Percentiles rank a stretch among this genome's conserved stretches.
Conservation (phyloP, 345 rosid species). For the Gynandropsis gynandra region DNA sequence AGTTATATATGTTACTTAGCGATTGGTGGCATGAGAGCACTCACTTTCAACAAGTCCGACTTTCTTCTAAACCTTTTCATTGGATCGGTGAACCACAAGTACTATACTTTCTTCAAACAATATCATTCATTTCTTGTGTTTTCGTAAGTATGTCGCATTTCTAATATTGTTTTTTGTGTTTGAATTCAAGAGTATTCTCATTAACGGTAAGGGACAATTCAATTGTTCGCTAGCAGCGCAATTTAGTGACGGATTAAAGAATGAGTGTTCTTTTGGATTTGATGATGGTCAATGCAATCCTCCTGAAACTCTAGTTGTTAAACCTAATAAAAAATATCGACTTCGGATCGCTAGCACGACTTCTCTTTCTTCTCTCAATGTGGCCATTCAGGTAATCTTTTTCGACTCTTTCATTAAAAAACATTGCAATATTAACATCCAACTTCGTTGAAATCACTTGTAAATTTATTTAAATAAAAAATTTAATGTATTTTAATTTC, state of each 20-base stretch:
- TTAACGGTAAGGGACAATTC: constrained; percentile 85
- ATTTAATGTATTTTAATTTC: too few relatives aligned
- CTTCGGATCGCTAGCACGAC: constrained; percentile 67
- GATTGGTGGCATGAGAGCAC: constrained; percentile 76
- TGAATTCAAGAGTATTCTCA: constrained; percentile 43
- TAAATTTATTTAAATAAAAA: too few relatives aligned
- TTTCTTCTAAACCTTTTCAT: constrained; percentile 54
- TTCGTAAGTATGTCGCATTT: neutral
- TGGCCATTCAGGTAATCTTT: constrained; percentile 63
- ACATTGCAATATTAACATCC: too few relatives aligned
- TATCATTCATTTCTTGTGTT: neutral
- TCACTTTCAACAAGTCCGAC: constrained; percentile 64
- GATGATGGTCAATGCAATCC: constrained; percentile 61
- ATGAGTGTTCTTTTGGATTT: constrained; percentile 41
- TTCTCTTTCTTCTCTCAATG: constrained; percentile 65
- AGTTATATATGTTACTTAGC: constrained; percentile 51
- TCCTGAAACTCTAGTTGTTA: constrained; percentile 42
- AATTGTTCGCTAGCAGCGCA: constrained; percentile 62
- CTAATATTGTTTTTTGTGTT: neutral
- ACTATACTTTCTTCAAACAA: neutral
- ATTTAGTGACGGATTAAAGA: constrained; percentile 15
- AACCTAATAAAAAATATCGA: constrained; percentile 55
- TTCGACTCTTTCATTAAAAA: neutral
- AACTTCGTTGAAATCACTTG: too few relatives aligned
- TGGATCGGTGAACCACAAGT: constrained; percentile 93